Base-by-base conservation (phyloP, 306 rosid genomes). In the Boehmeria nivea region DNA sequence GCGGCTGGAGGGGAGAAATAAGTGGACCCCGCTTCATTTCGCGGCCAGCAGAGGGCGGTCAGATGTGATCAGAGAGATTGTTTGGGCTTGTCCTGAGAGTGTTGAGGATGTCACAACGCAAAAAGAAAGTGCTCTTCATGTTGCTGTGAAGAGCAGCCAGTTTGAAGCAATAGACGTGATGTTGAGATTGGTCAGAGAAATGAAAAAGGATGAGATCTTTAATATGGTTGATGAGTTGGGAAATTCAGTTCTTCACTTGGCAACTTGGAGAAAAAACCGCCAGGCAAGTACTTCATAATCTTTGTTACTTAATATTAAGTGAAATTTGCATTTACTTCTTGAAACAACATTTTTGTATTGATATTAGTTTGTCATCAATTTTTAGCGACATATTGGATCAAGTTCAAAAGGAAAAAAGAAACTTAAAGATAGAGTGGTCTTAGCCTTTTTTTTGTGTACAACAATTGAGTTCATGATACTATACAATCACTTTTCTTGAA, bases 1-100 rank as follows among this genome's bases (percentile, higher is more conserved):
- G 43, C 54, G 68, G 34, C 12, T 60, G 9, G 26, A 28, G 16
- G 77, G 72, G 49, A 72, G 59, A 33, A 54, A 60, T 18, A 22
- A 28, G n/a, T 59, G 64, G 72, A 72, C 68, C 50, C 68, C 72
- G 31, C 72, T 72, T 60, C 77, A 72, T 33, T 61, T 36, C 39
- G 77, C 72, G 40, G 77, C 72, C 1, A 49, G 61, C 11, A 66
- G 46, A 46, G 77, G 77, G 6, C 43, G 68, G 60, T 40, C 9
- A 1, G 72, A 72, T 27, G 23, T 72, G 7, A 42, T 65, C 2
- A 12, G 27, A 53, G 72, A 72, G 18, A 54, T 72, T 48, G 40
- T 72, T 3, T 9, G 54, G 59, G 56, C 68, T 40, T 72, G 68
- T 40, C 77, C 77, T 3, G 72, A 66, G 43, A 37, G 72, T 23